These are phyloP conservation scores for Pythium rhizo-oryzae DNA, from an alignment of 352 stramenopile species.

Conservation along the genomic window DNA sequence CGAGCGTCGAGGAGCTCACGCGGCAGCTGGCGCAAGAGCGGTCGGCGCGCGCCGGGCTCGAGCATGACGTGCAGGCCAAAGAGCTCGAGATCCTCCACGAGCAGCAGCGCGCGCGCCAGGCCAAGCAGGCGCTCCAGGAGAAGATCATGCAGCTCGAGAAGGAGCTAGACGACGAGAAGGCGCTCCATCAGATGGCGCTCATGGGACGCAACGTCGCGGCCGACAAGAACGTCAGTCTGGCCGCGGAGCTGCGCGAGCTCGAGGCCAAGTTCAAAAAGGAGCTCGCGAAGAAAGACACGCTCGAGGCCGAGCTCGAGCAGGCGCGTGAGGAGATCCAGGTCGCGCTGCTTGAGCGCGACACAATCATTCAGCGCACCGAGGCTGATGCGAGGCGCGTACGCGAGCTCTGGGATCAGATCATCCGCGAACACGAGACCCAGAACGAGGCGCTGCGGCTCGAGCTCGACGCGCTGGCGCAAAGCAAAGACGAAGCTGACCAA, in stretches of 20 bases:
- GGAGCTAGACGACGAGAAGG: constrained; percentile 61
- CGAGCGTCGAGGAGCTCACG: constrained; percentile 54
- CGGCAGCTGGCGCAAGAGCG: constrained; percentile 48
- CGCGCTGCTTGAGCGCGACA: constrained; percentile 50
- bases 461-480: constrained; percentile 39
- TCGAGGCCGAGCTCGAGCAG: constrained; percentile 51
- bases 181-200: constrained; percentile 52
- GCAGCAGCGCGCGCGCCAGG: constrained; percentile 59
- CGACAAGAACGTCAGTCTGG: constrained; percentile 58
- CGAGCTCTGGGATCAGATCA: constrained; percentile 82
- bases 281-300: constrained; percentile 59
- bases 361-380: constrained; percentile 71
- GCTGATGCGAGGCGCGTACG: constrained; percentile 68
- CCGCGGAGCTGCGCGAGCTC: constrained; percentile 49
- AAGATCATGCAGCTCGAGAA: constrained; percentile 55
- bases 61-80: constrained; percentile 66
- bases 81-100: constrained; percentile 71
- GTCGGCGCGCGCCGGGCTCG: constrained; percentile 36
- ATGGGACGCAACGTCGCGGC: constrained; percentile 52
- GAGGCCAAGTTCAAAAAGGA: constrained; percentile 69
- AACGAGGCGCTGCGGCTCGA: constrained; percentile 45
- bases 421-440: constrained; percentile 65
- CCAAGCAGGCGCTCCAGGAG: constrained; percentile 49
- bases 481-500: constrained; percentile 29
- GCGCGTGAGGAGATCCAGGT: constrained; percentile 47